Conservation (phyloP, 306 rosid genomes). For the Inga leiocalycina region DNA sequence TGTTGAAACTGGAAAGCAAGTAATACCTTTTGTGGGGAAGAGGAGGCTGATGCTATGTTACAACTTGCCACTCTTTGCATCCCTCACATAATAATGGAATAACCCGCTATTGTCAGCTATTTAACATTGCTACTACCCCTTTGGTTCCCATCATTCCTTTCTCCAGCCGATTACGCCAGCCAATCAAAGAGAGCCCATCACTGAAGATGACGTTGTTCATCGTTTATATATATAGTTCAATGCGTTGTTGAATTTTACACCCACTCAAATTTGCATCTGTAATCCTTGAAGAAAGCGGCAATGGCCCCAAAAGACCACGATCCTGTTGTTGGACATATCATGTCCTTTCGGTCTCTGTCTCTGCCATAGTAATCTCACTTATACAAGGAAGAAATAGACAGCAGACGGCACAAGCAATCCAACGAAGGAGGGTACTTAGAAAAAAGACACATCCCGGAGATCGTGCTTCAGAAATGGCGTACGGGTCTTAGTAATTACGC, state of each 20-base stretch:
- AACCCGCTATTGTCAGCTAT: neutral
- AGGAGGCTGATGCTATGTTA: neutral
- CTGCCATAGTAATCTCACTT: neutral
- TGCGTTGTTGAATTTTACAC: neutral
- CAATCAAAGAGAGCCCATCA: neutral
- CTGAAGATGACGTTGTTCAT: constrained; percentile 33
- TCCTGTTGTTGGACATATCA: neutral
- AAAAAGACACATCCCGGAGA: neutral
- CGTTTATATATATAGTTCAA: neutral
- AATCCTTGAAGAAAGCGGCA: neutral
- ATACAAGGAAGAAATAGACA: neutral
- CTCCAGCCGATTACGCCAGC: neutral
- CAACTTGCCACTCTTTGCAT: neutral
- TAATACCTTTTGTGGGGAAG: neutral
- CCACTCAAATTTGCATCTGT: neutral
- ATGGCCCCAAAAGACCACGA: neutral
- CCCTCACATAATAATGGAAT: neutral
- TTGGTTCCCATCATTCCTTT: constrained; percentile 6
- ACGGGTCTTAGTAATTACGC: too few relatives aligned
- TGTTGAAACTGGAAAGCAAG: neutral
- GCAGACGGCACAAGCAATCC: neutral
- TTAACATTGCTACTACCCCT: neutral
- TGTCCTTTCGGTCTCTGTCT: neutral
- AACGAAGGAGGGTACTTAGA: neutral
- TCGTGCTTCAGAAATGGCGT: too few relatives aligned